Base-by-base conservation (phyloP, 306 rosid species). In the Cotoneaster glaucophyllus region DNA sequence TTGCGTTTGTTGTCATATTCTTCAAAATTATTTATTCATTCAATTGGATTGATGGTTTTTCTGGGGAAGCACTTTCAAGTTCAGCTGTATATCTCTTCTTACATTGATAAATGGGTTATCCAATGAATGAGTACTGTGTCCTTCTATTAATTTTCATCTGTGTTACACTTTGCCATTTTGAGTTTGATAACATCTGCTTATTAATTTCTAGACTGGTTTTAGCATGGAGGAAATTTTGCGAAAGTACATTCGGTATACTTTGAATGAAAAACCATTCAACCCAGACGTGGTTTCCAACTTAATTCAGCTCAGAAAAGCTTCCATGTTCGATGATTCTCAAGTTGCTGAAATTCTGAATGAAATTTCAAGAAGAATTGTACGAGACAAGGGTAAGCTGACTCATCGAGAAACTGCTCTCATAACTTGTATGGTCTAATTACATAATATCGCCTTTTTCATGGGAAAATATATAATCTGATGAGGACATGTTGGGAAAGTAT, bases 231-330 rank as follows among this genome's bases (percentile, higher is more conserved):
- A 85, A 79, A 87, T 94, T 80, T 78, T 94, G 90, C 97, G 97
- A 66, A 94, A 94, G 91, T 92, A 94, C 77, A 88, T 94, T 74
- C 91, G 95, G 0, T 92, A 85, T 87, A 85, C 90, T 76, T 77
- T 94, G 86, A 94, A 94, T 74, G 98, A 94, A 85, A 94, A 90
- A 76, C 89, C 95, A 44, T 94, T 94, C 84, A 92, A 94, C 79
- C 94, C 97, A 37, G 96, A 86, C 44, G 26, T 86, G 83, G 92
- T 94, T 75, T 90, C 91, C 74, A 83, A 83, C 80, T 81, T 94
- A 74, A 90, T 94, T 83, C 93, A 85, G 77, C 86, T 90, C 12
- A 86, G 97, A 71, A 87, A 79, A 78, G 95, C 93, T 82, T 84
- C 98, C 76, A 67, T 71, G 82, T 66, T 92, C 74, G 81, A 64